A percentile compares a stretch with the other conserved stretches of the same genome.
These are phyloP conservation scores for Neopestalotiopsis sp. DNA, from an alignment of 2,329 filamentous ascomycete genomes.

Conservation along the genomic window DNA sequence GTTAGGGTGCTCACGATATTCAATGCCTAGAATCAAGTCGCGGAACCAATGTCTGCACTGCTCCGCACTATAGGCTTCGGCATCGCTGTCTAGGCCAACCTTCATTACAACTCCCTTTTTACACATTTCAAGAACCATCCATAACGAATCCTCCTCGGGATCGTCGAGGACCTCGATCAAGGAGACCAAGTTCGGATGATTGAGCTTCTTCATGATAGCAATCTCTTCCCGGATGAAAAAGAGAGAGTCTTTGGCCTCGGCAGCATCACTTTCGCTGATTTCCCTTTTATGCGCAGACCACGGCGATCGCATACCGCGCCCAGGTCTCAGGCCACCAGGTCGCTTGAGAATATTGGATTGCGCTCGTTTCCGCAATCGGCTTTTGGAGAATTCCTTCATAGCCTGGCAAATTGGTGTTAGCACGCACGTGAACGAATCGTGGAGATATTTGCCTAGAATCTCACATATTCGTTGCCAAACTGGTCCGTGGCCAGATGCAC, in stretches of 20 bases:
- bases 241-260: constrained; percentile 73
- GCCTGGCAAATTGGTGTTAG: constrained; percentile 61
- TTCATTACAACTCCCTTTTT: constrained; percentile 98
- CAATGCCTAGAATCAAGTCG: constrained; percentile 91
- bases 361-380: constrained; percentile 83
- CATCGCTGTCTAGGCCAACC: constrained; percentile 83
- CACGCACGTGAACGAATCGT: background rate
- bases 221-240: constrained; percentile 95
- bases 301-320: constrained; percentile 27
- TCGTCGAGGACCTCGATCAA: constrained; percentile 95
- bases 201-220: constrained; percentile 98
- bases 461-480: constrained; percentile 90
- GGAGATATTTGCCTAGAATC: constrained; percentile 23
- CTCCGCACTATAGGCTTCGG: constrained; percentile 83
- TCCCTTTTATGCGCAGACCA: constrained; percentile 34
- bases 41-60: constrained; percentile 90
- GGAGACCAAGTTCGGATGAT: constrained; percentile 92
- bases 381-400: constrained; percentile 97
- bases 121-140: constrained; percentile 99
- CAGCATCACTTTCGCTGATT: constrained; percentile 50
- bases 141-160: constrained; percentile 91
- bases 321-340: constrained; percentile 51
- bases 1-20: constrained; percentile 71
- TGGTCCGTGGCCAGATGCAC: constrained; percentile 92
- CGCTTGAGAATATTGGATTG: constrained; percentile 82